These are phyloP conservation scores for Citrus inodora DNA, from an alignment of 345 rosid genomes.

Conservation along the genomic window DNA sequence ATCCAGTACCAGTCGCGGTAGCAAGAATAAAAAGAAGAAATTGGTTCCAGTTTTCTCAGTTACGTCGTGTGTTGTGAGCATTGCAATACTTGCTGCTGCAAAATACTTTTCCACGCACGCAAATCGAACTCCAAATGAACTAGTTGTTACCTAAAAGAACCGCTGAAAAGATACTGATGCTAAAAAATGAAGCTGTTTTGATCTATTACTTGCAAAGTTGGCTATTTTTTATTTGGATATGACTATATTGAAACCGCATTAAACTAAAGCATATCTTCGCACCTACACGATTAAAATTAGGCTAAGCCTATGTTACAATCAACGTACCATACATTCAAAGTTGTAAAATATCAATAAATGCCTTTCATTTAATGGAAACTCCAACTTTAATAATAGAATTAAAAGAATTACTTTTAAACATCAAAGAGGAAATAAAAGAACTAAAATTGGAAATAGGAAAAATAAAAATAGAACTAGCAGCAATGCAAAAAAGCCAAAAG, in stretches of 20 bases:
- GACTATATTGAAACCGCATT: too few species aligned
- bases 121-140: slow-evolving; percentile 17
- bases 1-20: background rate
- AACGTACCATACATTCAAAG: too few species aligned
- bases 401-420: too few species aligned
- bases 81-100: slow-evolving; percentile 33
- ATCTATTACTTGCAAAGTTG: background rate
- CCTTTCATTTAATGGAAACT: too few species aligned
- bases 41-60: slow-evolving; percentile 21
- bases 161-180: background rate
- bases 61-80: slow-evolving; percentile 30
- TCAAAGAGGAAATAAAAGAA: too few species aligned
- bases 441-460: too few species aligned
- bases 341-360: too few species aligned
- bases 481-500: too few species aligned
- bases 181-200: background rate
- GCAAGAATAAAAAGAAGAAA: slow-evolving; percentile 14
- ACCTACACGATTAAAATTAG: accelerated
- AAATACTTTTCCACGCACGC: slow-evolving; percentile 26
- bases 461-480: too few species aligned
- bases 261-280: accelerated
- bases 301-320: too few species aligned
- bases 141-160: slow-evolving; percentile 18
- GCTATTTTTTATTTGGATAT: too few species aligned
- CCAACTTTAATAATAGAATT: too few species aligned